These are phyloP conservation scores for Pyrenochaeta sp. DNA, from an alignment of 2,329 filamentous ascomycete species.

Conservation along the genomic window DNA sequence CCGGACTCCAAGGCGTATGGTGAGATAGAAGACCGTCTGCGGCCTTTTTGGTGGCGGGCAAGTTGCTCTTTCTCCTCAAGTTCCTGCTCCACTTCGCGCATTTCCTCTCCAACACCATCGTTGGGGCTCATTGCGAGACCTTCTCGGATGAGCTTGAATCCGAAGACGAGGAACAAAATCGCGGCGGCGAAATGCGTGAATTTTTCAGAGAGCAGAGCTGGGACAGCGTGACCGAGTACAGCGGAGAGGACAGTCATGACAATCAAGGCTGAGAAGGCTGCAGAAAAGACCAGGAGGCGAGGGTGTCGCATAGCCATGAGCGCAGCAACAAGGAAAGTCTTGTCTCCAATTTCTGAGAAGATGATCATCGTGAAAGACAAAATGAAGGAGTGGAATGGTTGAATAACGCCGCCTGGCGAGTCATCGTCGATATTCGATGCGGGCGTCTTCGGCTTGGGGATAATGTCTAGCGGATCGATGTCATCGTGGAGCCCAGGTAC, in stretches of 20 bases:
- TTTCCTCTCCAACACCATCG: constrained; percentile 93
- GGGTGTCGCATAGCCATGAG: constrained; percentile 99
- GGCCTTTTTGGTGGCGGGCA: constrained; percentile 66
- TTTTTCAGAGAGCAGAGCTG: constrained; percentile 86
- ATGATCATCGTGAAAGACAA: constrained; percentile 97
- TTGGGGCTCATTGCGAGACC: constrained; percentile 87
- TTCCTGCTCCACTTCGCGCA: constrained; percentile 96
- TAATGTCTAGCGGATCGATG: constrained; percentile 62
- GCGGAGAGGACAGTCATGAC: constrained; percentile 96
- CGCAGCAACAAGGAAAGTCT: constrained; percentile 95
- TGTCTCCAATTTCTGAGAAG: constrained; percentile 96
- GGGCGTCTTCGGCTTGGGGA: constrained; percentile 33
- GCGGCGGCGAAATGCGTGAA: constrained; percentile 89
- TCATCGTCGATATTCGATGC: constrained; percentile 48
- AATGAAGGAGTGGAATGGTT: constrained; percentile 84
- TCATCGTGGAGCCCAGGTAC: constrained; percentile 69
- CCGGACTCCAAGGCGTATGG: constrained; percentile 84
- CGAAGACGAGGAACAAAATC: constrained; percentile 87
- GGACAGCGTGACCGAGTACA: constrained; percentile 89
- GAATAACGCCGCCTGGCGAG: constrained; percentile 69
- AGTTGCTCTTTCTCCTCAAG: constrained; percentile 90
- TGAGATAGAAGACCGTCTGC: constrained; percentile 72
- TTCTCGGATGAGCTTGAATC: constrained; percentile 81
- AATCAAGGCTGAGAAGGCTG: constrained; percentile 89
- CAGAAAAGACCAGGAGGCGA: constrained; percentile 89